Percentiles rank a stretch among this genome's conserved stretches.
Conservation (phyloP, 2,329 filamentous ascomycete genomes). For the Cladorrhinum sp. region DNA sequence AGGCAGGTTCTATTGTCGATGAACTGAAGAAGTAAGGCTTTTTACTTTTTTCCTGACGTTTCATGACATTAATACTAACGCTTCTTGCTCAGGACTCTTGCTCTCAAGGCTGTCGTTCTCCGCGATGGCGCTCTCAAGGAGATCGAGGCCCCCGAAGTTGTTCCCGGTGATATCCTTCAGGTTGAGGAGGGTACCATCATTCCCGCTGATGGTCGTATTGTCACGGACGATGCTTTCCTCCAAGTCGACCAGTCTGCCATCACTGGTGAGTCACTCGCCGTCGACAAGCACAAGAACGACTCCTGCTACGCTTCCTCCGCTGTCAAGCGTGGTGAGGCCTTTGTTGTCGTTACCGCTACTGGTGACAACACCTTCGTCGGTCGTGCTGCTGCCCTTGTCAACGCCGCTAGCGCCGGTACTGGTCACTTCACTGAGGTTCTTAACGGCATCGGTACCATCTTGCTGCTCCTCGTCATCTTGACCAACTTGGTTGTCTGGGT, state of each 20-base stretch:
- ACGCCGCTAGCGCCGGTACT: slow-evolving; percentile 66
- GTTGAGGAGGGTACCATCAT: slow-evolving; percentile 92
- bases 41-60: neutral
- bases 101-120: slow-evolving; percentile 81
- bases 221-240: slow-evolving; percentile 78
- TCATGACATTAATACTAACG: slow-evolving; percentile 9
- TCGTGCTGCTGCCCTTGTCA: slow-evolving; percentile 81
- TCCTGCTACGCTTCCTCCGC: slow-evolving; percentile 80
- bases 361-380: slow-evolving; percentile 90
- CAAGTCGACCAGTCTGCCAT: slow-evolving; percentile 92
- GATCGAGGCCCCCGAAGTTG: slow-evolving; percentile 77
- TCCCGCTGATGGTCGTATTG: slow-evolving; percentile 81
- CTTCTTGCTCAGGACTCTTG: slow-evolving; percentile 53
- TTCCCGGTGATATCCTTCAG: slow-evolving; percentile 86
- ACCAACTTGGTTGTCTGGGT: slow-evolving; percentile 83
- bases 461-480: slow-evolving; percentile 76
- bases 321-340: slow-evolving; percentile 86
- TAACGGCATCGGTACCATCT: slow-evolving; percentile 78
- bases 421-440: slow-evolving; percentile 92
- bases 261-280: slow-evolving; percentile 86
- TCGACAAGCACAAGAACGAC: slow-evolving; percentile 82
- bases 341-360: slow-evolving; percentile 76
- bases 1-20: slow-evolving; percentile 86
- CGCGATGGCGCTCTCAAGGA: slow-evolving; percentile 76
- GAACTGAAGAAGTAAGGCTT: slow-evolving; percentile 71